Percentiles rank a stretch among this genome's conserved stretches.
These are phyloP conservation scores for Citrus sp. DNA, from an alignment of 345 rosid genomes.

Conservation along the genomic window DNA sequence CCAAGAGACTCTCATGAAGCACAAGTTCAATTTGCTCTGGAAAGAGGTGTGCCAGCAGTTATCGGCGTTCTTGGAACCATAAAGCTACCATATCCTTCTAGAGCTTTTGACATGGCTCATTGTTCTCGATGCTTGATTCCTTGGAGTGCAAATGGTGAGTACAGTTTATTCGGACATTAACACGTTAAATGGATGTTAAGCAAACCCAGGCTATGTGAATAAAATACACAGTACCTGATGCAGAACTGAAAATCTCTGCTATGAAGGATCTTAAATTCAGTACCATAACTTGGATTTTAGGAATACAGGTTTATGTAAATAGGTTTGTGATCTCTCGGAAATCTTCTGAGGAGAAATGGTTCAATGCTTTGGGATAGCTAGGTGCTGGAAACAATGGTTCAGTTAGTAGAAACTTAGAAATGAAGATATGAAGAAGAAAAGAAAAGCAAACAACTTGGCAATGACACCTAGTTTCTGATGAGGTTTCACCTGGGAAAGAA, in stretches of 20 bases:
- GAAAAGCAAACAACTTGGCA: background rate
- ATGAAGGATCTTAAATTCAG: background rate
- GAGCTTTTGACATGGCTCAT: conserved; percentile 60
- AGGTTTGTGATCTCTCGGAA: background rate
- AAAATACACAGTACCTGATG: background rate
- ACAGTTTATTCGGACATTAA: background rate
- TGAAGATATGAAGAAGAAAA: background rate
- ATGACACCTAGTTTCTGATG: background rate
- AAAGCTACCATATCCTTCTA: conserved; percentile 57
- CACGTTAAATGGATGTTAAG: background rate
- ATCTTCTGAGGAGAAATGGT: background rate
- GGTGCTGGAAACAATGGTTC: background rate
- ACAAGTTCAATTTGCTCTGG: conserved; percentile 68
- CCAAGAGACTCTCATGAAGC: conserved; percentile 75
- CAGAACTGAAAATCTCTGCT: background rate
- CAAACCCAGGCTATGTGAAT: background rate
- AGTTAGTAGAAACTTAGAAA: background rate
- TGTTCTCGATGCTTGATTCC: conserved; percentile 72
- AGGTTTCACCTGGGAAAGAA: background rate
- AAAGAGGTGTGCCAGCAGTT: conserved; percentile 70
- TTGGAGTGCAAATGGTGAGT: conserved; percentile 62
- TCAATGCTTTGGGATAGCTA: background rate
- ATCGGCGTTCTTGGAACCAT: conserved; percentile 66
- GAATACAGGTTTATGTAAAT: background rate
- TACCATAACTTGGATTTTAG: background rate